Conservation (phyloP, 371 early-diverging fungal genomes). For the Rhizopus microsporus region DNA sequence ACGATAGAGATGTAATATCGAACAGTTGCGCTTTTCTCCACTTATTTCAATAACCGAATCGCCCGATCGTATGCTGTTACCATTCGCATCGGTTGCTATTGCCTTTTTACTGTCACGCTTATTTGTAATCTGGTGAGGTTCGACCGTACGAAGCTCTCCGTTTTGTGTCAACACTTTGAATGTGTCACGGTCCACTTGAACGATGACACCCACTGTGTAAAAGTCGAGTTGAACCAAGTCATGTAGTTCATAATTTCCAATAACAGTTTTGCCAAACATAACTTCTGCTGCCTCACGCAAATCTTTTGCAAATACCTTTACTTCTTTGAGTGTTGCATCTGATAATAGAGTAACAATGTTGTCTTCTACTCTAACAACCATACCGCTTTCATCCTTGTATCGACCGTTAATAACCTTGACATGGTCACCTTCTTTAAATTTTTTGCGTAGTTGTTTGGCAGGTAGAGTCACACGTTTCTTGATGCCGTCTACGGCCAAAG, state of each 20-base stretch:
- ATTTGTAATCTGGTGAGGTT: conserved; percentile 72
- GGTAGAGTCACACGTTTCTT: conserved; percentile 49
- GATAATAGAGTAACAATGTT: conserved; percentile 82
- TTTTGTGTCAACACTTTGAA: conserved; percentile 82
- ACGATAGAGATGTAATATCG: conserved; percentile 73
- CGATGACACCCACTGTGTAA: conserved; percentile 80
- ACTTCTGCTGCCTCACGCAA: conserved; percentile 72
- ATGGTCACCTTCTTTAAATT: conserved; percentile 89
- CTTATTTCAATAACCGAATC: conserved; percentile 77
- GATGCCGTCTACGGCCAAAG: conserved; percentile 56
- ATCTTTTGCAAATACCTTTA: conserved; percentile 87
- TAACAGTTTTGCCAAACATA: conserved; percentile 46
- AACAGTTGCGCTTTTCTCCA: conserved; percentile 63
- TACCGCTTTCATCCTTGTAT: conserved; percentile 85
- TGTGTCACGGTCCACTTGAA: conserved; percentile 77
- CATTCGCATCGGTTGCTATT: conserved; percentile 77
- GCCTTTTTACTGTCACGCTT: conserved; percentile 69
- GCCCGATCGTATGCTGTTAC: conserved; percentile 76
- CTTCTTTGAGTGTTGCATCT: conserved; percentile 74
- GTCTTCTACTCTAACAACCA: conserved; percentile 80
- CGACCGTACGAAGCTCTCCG: conserved; percentile 67
- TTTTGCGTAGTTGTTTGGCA: conserved; percentile 78
- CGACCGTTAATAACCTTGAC: conserved; percentile 92
- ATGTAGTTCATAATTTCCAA: conserved; percentile 75
- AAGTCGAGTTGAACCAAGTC: conserved; percentile 85